Evolutionary conservation across 352 stramenopile species (phyloP), one percentile per base, ranked within the genome.

Genomic region (Hyaloperonospora brassicae): DNA sequence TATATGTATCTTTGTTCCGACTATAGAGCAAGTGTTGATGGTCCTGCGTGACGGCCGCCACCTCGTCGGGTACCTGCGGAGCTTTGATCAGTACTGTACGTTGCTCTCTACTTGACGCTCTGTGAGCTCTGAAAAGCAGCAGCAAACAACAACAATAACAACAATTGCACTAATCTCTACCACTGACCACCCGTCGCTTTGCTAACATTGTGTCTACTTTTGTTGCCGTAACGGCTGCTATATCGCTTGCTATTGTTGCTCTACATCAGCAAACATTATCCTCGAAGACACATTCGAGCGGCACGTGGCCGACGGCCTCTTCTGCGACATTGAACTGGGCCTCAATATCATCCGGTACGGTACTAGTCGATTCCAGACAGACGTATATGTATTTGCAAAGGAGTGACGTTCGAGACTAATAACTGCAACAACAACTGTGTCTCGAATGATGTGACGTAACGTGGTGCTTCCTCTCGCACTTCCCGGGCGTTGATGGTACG

Each of bases 1-100:
- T 9, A 9, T 8, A 8, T 8, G 4, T 34, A 9, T 34, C 8
- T 34, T 34, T 34, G 4, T 34, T 34, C 8, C 27, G 27, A 34
- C 27, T 34, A 1, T 55, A 93, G 84, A 93, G 70, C 76, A 91
- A 79, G 84, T 93, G 59, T 62, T 93, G 42, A 84, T 98, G 52
- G 90, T 99, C 23, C 72, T 98, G 30, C 83, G 92, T 44, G 96
- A 99, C 70, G 95, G 95, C 31, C 85, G 95, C 41, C 93, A 99
- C 71, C 75, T 99, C 45, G 81, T 97, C 40, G 92, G 94, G 47
- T 92, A 82, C 43, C 64, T 92, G 21, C 82, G 81, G n/a, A 93
- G 82, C 59, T 93, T 95, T 47, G 82, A 95, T 54, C 81, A 92
- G 52, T 93, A 78, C 57, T 93, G 84, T 93, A 68, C 52, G 79